Evolutionary conservation across 768 basidiomycete species (phyloP).

Genomic region (Coprinopsis strossmayeri): DNA sequence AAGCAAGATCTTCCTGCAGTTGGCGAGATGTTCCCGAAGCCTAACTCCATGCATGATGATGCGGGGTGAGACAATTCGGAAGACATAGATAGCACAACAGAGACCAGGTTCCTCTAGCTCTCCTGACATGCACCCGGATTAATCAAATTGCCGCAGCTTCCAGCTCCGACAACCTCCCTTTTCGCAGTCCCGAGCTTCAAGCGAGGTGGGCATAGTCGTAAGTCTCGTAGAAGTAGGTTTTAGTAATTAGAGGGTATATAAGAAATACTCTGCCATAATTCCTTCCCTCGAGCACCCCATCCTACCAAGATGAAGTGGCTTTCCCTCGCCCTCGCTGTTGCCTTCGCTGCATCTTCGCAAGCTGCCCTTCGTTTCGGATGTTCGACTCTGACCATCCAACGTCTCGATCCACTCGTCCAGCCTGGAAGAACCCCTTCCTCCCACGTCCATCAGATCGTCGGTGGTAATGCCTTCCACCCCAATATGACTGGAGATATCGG

Average conservation of each 20-base stretch:
- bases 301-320: slow-evolving; percentile 8
- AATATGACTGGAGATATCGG: slow-evolving; percentile 10
- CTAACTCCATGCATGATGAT: too few relatives aligned
- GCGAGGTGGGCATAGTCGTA: neutral
- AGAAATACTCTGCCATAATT: neutral
- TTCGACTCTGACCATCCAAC: slow-evolving; percentile 8
- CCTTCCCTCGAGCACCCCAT: neutral
- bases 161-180: neutral
- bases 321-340: slow-evolving; percentile 3
- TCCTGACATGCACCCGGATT: neutral
- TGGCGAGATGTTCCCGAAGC: too few relatives aligned
- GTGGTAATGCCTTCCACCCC: slow-evolving; percentile 9
- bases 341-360: slow-evolving; percentile 3
- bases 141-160: neutral
- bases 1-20: neutral
- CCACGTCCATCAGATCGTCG: slow-evolving; percentile 9
- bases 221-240: neutral
- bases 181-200: slow-evolving; percentile 6
- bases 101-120: neutral
- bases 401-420: slow-evolving; percentile 9
- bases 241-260: neutral
- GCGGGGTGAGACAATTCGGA: too few relatives aligned
- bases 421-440: slow-evolving; percentile 5
- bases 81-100: neutral
- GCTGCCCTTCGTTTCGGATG: slow-evolving; percentile 9